A percentile compares a stretch with the other conserved stretches of the same genome.
Conservation (phyloP, 2,329 filamentous ascomycete species). For the Penicillium sp. region DNA sequence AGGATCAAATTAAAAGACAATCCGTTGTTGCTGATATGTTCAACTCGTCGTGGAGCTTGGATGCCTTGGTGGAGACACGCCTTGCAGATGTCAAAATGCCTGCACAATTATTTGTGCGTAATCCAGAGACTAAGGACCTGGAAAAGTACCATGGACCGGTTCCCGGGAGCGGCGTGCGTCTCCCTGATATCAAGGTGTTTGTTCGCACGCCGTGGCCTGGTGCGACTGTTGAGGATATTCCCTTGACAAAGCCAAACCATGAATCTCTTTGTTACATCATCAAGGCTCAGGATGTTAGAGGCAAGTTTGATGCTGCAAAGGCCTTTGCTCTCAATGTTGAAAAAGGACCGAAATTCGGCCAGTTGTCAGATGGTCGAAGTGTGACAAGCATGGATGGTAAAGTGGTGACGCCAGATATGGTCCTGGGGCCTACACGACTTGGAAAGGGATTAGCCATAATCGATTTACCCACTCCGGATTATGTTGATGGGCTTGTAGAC, state of each 20-base stretch:
- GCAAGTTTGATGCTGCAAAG: constrained; percentile 73
- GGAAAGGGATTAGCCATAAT: constrained; percentile 79
- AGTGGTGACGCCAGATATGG: constrained; percentile 83
- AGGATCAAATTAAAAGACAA: constrained; percentile 59
- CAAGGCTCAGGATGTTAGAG: constrained; percentile 74
- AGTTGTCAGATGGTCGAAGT: constrained; percentile 66
- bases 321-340: constrained; percentile 70
- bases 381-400: constrained; percentile 69
- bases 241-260: constrained; percentile 67
- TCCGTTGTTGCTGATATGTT: constrained; percentile 78
- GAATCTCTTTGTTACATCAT: constrained; percentile 86
- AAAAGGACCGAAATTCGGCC: constrained; percentile 62
- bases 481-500: constrained; percentile 71
- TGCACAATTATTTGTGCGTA: constrained; percentile 71
- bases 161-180: constrained; percentile 54
- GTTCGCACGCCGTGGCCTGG: constrained; percentile 81
- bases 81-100: constrained; percentile 71
- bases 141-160: constrained; percentile 71
- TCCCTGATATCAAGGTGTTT: constrained; percentile 72
- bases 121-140: constrained; percentile 66
- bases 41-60: constrained; percentile 73
- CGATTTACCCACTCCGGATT: constrained; percentile 74
- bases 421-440: constrained; percentile 69
- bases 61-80: constrained; percentile 69
- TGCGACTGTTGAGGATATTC: constrained; percentile 67